Conservation (phyloP, 208 protist genomes). For the Crithidia bombi region DNA sequence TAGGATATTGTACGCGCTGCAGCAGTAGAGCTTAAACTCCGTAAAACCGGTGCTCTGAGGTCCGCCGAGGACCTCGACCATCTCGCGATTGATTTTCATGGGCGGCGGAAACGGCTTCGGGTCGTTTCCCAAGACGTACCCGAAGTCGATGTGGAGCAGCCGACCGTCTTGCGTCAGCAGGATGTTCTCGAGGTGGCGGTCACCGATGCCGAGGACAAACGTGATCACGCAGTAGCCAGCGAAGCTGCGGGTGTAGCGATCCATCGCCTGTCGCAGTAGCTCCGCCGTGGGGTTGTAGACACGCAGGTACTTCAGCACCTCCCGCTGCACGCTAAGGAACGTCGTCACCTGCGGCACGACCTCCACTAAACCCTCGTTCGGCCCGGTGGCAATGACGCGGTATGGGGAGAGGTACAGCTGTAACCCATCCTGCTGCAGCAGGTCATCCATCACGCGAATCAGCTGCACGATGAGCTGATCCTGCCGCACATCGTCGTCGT, state of each 20-base stretch:
- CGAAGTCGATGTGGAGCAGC: constrained; percentile 98
- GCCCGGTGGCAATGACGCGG: constrained; percentile 86
- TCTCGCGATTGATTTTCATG: constrained; percentile 96
- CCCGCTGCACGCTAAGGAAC: constrained; percentile 77
- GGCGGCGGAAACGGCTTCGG: constrained; percentile 97
- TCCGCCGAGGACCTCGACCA: constrained; percentile 88
- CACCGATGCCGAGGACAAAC: constrained; percentile 97
- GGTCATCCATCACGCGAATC: constrained; percentile 88
- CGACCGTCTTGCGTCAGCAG: constrained; percentile 92
- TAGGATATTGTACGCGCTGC: constrained; percentile 96
- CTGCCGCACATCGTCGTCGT: constrained; percentile 96
- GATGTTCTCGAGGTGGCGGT: constrained; percentile 97
- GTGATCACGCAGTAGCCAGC: constrained; percentile 98
- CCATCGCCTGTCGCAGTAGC: constrained; percentile 74
- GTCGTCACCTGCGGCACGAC: constrained; percentile 86
- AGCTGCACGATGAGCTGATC: constrained; percentile 97
- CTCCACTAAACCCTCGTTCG: constrained; percentile 82
- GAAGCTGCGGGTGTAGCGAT: constrained; percentile 96
- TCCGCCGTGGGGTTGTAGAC: constrained; percentile 76
- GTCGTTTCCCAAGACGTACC: constrained; percentile 97
- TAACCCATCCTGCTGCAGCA: constrained; percentile 93
- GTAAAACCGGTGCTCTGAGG: constrained; percentile 72
- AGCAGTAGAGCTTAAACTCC: constrained; percentile 92
- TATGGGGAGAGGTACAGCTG: constrained; percentile 96
- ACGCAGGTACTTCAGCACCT: constrained; percentile 74